phyloP scores from a whole-genome alignment of 495 filamentous ascomycete genomes.

The Hyaloscypha hepaticicola region DNA sequence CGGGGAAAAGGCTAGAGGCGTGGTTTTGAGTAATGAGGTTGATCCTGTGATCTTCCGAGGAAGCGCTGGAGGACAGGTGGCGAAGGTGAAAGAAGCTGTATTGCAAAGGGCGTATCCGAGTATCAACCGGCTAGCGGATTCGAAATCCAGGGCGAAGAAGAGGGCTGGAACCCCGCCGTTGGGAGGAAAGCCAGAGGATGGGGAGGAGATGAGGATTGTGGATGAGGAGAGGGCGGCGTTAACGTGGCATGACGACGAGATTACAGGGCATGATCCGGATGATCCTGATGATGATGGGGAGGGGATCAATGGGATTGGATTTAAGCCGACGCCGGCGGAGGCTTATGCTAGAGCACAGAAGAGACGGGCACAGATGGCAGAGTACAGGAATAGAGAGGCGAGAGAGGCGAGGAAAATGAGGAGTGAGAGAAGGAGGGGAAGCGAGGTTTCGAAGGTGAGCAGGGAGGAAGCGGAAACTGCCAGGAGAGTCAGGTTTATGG shows the following conservation, averaged over 20 bases:
- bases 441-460: conserved; percentile 23
- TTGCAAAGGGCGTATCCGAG: conserved; percentile 38
- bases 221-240: conserved; percentile 55
- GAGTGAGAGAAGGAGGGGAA: conserved; percentile 58
- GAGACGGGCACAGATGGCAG: conserved; percentile 76
- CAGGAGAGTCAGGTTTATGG: conserved; percentile 30
- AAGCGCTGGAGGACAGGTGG: conserved; percentile 15
- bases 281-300: conserved; percentile 77
- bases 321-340: conserved; percentile 81
- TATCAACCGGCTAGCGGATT: conserved; percentile 39
- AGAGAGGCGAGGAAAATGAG: conserved; percentile 77
- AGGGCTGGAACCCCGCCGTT: conserved; percentile 45
- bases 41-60: conserved; percentile 26
- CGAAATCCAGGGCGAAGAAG: conserved; percentile 42
- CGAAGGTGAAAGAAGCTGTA: conserved; percentile 20
- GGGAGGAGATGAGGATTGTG: conserved; percentile 36
- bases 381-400: conserved; percentile 81
- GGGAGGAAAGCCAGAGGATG: not conserved
- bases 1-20: conserved; percentile 30
- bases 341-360: conserved; percentile 74
- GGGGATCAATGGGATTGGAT: conserved; percentile 87
- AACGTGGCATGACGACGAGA: conserved; percentile 82
- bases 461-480: conserved; percentile 20
- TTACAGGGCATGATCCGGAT: conserved; percentile 74
- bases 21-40: conserved; percentile 18